phyloP scores from a whole-genome alignment of 169 alveolate genomes.

The Fabrea salina region DNA sequence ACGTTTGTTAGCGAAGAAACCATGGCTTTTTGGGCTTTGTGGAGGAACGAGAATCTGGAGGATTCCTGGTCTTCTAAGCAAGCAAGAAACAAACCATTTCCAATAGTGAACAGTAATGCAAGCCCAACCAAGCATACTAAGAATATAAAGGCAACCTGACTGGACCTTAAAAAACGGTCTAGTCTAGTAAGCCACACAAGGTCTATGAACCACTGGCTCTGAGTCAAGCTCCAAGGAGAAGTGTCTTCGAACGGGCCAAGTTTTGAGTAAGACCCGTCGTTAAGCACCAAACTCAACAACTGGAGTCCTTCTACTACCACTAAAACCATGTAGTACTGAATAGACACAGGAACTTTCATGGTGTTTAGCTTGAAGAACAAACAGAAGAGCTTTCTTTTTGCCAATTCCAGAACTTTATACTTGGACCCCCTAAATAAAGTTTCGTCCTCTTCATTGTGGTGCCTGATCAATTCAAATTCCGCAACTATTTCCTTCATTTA shows the following conservation, averaged over 20 bases:
- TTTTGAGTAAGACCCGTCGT: constrained; percentile 11
- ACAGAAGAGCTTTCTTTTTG: not conserved
- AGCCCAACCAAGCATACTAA: not conserved
- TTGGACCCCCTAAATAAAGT: not conserved
- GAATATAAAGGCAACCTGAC: not conserved
- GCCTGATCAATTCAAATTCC: no score
- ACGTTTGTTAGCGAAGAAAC: not conserved
- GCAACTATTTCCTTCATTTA: no score
- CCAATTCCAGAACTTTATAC: not conserved
- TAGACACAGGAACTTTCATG: not conserved
- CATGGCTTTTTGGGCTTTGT: not conserved
- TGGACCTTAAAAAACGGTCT: not conserved
- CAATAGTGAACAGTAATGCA: not conserved
- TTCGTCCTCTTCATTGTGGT: constrained; percentile 13
- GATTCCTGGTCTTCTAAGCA: not conserved
- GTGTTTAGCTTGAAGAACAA: constrained; percentile 25
- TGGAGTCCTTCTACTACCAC: constrained; percentile 7
- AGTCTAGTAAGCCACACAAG: constrained; percentile 14
- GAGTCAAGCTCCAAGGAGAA: constrained; percentile 1
- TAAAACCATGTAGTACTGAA: constrained; percentile 19
- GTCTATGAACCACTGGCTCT: constrained; percentile 20
- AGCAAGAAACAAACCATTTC: not conserved
- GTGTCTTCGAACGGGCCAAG: constrained; percentile 15
- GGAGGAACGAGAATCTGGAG: not conserved
- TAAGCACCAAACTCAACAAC: not conserved